Evolutionary conservation across 345 rosid genomes (phyloP), one percentile per base, ranked within the genome.

Genomic region (Murraya paniculata): DNA sequence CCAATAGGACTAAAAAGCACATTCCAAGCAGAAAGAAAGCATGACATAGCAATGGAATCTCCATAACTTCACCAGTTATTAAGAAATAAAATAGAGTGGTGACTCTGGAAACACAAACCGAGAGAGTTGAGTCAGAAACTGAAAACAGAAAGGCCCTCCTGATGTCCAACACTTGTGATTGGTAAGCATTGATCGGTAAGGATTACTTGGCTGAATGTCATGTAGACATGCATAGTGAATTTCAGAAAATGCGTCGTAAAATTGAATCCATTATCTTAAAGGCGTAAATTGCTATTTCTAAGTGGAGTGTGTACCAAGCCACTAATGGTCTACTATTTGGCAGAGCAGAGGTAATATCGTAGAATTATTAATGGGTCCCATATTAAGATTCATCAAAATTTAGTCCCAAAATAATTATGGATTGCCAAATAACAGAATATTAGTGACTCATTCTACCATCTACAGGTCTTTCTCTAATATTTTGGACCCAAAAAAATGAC

Each of bases 1-100:
- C 30, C 64, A 62, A 24, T 72, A 64, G 11, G 56, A 85, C 36
- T 68, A 39, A 69, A 73, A 80, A 58, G 67, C 61, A 78, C 19
- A 68, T 27, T 3, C 24, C 60, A 16, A 72, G 39, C 72, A 80
- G 35, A 50, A 82, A 55, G n/a, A 71, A 38, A 78, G 59, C 50
- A 31, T 75, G 68, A 60, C n/a, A 61, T 24, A 28, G 22, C 24
- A 48, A 19, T 76, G 73, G 72, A 41, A 72, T 24, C 74, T 75
- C 81, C 88, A 82, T 85, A 4, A 64, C 66, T 72, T 64, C 57
- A 19, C 27, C 22, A 22, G 41, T 8, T 27, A 10, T 2, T 14
- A 38, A 11, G 50, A 45, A 11, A 45, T 2, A 11, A 45, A 45
- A 45, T 45, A 68, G 35, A 59, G 13, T n/a, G 56, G 72, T 68